Evolutionary conservation across 225 moss, liverwort and hornwort species (phyloP), one percentile per base, ranked within the genome.

Genomic region (Physcomitrellopsis africana): DNA sequence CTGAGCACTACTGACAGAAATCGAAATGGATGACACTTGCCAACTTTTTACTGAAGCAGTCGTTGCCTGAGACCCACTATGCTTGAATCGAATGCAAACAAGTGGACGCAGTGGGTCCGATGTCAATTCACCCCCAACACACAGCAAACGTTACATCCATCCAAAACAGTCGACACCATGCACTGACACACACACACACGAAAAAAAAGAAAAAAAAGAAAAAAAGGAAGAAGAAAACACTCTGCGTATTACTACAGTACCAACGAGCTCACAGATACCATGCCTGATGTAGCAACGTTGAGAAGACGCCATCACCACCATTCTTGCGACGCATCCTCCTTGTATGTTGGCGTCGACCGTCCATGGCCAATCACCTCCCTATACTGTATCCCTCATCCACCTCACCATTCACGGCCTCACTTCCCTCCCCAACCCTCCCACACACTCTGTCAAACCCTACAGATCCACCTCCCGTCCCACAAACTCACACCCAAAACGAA

Each of bases 211-310:
- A 49, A 11, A 49, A 49, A 11, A 49, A 15, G 1, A 49, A 49
- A 11, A 49, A 49, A 11, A 49, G 7, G 1, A 47, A 12, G 1
- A 49, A 49, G 3, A 48, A 10, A 48, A 48, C 16, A 17, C 29
- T 29, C 29, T 37, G 32, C 4, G 53, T 53, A 53, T 0, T 15
- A 49, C 49, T 0, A 49, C 49, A 58, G 13, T 24, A 24, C 58
- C 68, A 37, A 37, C 32, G 51, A 76, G 68, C 76, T 61, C 61
- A 69, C 23, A 76, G 51, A 20, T 20, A 19, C 9, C 29, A 49
- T 66, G 72, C 78, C 81, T 73, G 81, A 51, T 81, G 68, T 15
- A 77, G 32, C 68, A 77, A 51, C 57, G 63, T 63, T 19, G 68
- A 77, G 27, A 77, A 69, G 51, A 81, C 32, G 43, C 77, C 77